Percentiles rank a stretch among this genome's conserved stretches.
phyloP scores from a whole-genome alignment of 495 filamentous ascomycete species.

The Tuber microsphaerosporum region DNA sequence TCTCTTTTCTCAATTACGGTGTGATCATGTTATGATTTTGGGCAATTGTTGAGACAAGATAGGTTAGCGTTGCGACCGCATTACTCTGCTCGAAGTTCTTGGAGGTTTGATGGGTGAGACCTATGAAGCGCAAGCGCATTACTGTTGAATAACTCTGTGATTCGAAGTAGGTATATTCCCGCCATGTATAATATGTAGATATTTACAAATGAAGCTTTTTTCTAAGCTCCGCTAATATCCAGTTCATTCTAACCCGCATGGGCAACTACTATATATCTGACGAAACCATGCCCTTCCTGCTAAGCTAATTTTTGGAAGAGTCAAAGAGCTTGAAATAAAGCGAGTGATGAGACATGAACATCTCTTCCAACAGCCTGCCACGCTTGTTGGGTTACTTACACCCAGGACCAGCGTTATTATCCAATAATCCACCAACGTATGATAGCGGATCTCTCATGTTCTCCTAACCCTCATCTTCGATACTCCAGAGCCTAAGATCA shows the following conservation, averaged over 20 bases:
- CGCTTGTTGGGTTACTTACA: too few relatives aligned
- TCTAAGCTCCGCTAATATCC: neutral
- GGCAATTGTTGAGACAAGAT: neutral
- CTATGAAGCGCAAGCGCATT: neutral
- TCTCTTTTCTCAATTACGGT: neutral
- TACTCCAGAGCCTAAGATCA: too few relatives aligned
- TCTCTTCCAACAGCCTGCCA: neutral
- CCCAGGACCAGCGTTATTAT: too few relatives aligned
- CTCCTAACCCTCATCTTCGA: too few relatives aligned
- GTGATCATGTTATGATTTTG: neutral
- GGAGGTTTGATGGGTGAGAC: neutral
- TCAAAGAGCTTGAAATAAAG: neutral
- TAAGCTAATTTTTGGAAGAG: neutral
- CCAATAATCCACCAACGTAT: too few relatives aligned
- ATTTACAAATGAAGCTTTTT: neutral
- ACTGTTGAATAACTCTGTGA: neutral
- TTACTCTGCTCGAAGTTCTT: conserved; percentile 33
- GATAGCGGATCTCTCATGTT: too few relatives aligned
- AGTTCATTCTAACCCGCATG: neutral
- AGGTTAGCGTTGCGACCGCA: conserved; percentile 34
- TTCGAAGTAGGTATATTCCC: neutral
- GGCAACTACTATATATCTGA: neutral
- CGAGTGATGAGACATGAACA: neutral
- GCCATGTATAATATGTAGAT: neutral
- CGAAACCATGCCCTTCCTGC: neutral